These are phyloP conservation scores for Leccinum variicolor DNA, from an alignment of 768 basidiomycete genomes.

Conservation along the genomic window DNA sequence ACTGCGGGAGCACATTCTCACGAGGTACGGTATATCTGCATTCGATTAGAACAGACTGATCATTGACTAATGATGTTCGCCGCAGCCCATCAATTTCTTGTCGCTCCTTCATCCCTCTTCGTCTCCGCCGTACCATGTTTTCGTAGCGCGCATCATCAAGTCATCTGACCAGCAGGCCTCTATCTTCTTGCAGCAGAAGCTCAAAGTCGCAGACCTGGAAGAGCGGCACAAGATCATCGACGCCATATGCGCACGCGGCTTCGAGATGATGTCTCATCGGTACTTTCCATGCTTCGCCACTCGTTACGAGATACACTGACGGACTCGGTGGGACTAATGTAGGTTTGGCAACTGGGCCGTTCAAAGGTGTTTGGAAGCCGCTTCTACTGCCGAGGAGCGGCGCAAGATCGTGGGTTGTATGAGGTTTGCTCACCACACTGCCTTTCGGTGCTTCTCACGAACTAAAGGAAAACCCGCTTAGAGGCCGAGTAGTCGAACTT, in stretches of 20 bases:
- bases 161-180: constrained; percentile 89
- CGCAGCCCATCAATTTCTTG: constrained; percentile 84
- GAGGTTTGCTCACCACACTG: constrained; percentile 46
- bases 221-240: constrained; percentile 84
- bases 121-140: constrained; percentile 77
- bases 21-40: constrained; percentile 45
- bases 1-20: constrained; percentile 32
- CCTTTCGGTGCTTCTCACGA: constrained; percentile 6
- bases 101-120: constrained; percentile 83
- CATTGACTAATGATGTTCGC: constrained; percentile 11
- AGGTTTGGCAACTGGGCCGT: constrained; percentile 95
- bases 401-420: constrained; percentile 84
- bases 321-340: constrained; percentile 9
- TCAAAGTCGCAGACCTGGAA: constrained; percentile 77
- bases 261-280: constrained; percentile 93
- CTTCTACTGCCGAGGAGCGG: constrained; percentile 68
- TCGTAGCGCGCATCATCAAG: constrained; percentile 84
- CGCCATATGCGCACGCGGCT: constrained; percentile 79
- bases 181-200: constrained; percentile 86
- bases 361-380: constrained; percentile 81
- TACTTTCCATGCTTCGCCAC: constrained; percentile 23
- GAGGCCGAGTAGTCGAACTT: constrained; percentile 80
- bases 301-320: constrained; percentile 6
- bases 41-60: not conserved
- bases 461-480: constrained; percentile 25